These are phyloP conservation scores for Debaryomycetaceae sp. DNA, from an alignment of 1,139 yeast species.

Conservation along the genomic window DNA sequence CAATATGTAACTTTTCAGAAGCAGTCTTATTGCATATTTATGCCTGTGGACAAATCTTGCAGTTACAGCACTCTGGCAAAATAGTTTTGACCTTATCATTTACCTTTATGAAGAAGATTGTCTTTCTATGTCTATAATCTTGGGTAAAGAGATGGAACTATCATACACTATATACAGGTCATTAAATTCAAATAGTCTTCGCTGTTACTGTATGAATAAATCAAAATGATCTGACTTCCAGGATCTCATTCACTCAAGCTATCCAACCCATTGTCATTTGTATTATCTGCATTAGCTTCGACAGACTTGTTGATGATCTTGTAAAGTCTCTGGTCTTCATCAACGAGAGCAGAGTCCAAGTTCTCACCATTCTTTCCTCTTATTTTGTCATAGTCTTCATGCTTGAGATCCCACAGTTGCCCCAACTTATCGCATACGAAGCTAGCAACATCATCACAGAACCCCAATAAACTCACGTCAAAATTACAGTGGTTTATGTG, in stretches of 20 bases:
- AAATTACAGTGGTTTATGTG: constrained; percentile 77
- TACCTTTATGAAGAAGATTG: not conserved
- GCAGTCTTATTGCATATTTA: too few species aligned
- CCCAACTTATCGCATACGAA: constrained; percentile 55
- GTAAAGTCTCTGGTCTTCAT: constrained; percentile 22
- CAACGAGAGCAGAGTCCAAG: constrained; percentile 18
- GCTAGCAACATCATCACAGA: constrained; percentile 84
- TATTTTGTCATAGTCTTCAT: constrained; percentile 27
- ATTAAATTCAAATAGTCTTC: constrained; percentile 9
- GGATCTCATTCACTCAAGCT: not conserved
- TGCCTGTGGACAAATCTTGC: too few species aligned
- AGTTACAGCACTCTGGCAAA: too few species aligned
- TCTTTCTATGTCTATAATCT: not conserved
- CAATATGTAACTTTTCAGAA: not conserved
- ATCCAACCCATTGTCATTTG: not conserved
- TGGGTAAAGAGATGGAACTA: constrained; percentile 4
- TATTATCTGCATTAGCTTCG: not conserved
- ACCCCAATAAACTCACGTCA: constrained; percentile 75
- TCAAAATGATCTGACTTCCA: too few species aligned
- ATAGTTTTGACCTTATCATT: not conserved
- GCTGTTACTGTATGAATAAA: too few species aligned
- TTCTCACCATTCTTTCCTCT: constrained; percentile 11
- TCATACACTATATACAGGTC: not conserved
- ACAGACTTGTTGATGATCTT: constrained; percentile 9
- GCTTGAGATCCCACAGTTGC: constrained; percentile 58